Conservation (phyloP, 192 early-diverging fungal species). For the Chytriomyces confervae region DNA sequence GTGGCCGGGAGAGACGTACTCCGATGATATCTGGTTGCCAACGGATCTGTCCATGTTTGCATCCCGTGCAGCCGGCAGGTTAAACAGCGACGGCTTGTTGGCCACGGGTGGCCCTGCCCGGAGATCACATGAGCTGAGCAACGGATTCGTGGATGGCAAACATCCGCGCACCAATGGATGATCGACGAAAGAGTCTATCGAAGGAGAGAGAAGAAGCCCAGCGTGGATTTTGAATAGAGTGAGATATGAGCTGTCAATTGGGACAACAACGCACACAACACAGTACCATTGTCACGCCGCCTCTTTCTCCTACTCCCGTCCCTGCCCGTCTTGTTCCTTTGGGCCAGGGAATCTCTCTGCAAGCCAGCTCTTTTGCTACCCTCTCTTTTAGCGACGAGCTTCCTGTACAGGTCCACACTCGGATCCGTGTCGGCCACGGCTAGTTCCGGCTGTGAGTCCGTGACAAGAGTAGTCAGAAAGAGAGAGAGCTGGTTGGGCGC, state of each 20-base stretch:
- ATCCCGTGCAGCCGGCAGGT: neutral
- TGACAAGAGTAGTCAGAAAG: neutral
- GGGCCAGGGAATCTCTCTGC: slow-evolving; percentile 1
- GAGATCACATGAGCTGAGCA: neutral
- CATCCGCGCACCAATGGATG: slow-evolving; percentile 1
- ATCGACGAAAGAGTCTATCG: slow-evolving; percentile 11
- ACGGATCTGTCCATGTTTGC: neutral
- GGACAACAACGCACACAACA: neutral
- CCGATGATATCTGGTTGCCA: neutral
- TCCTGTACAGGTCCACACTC: neutral
- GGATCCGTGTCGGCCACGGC: too few relatives aligned
- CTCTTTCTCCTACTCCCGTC: neutral
- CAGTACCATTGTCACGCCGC: slow-evolving; percentile 9
- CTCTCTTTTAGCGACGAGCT: neutral
- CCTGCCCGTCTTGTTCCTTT: slow-evolving; percentile 1
- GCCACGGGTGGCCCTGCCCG: neutral
- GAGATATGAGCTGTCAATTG: neutral
- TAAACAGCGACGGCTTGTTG: neutral
- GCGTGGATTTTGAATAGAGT: too few relatives aligned
- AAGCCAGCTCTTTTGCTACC: neutral
- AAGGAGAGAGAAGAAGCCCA: neutral
- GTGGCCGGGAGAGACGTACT: neutral
- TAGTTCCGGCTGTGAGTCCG: too few relatives aligned
- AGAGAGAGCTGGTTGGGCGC: neutral
- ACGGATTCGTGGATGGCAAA: neutral